Percentiles rank a stretch among this genome's conserved stretches.
Conservation (phyloP, 2,329 filamentous ascomycete species). For the Fusarium sublunatum region DNA sequence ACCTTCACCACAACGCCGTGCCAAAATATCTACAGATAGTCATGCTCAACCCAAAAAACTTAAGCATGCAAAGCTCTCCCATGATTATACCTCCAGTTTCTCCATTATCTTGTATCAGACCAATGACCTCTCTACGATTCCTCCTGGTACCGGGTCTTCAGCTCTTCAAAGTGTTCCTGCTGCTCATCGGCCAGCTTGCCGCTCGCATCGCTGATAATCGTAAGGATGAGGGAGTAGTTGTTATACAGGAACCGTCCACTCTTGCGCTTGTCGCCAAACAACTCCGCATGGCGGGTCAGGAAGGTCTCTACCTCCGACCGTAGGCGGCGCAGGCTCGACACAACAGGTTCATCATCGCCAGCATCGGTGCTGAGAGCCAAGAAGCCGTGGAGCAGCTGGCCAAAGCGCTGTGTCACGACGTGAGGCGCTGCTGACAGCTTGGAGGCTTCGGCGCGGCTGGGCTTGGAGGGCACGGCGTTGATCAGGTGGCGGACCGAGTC, state of each 20-base stretch:
- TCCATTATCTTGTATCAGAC: neutral
- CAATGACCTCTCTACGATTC: constrained; percentile 18
- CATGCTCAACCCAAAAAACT: constrained; percentile 25
- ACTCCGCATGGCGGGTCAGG: constrained; percentile 79
- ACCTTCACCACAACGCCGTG: constrained; percentile 43
- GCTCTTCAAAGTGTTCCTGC: constrained; percentile 76
- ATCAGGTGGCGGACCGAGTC: constrained; percentile 79
- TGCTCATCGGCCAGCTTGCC: constrained; percentile 82
- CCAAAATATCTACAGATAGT: constrained; percentile 33
- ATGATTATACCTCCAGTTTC: constrained; percentile 7
- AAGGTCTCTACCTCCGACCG: constrained; percentile 86
- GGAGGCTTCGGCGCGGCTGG: constrained; percentile 61
- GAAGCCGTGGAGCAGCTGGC: constrained; percentile 88
- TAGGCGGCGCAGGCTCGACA: constrained; percentile 80
- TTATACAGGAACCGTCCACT: constrained; percentile 91
- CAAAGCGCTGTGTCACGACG: constrained; percentile 93
- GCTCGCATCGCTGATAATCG: constrained; percentile 83
- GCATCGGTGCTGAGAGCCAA: constrained; percentile 86
- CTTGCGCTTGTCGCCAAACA: constrained; percentile 82
- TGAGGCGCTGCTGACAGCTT: constrained; percentile 85
- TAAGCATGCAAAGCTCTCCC: constrained; percentile 15
- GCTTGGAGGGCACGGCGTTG: constrained; percentile 62
- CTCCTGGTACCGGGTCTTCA: constrained; percentile 70
- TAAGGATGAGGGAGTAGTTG: constrained; percentile 94
- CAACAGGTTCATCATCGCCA: constrained; percentile 93